Conservation (phyloP, 805 yeast species). For the Tetrapisispora taiwanensis region DNA sequence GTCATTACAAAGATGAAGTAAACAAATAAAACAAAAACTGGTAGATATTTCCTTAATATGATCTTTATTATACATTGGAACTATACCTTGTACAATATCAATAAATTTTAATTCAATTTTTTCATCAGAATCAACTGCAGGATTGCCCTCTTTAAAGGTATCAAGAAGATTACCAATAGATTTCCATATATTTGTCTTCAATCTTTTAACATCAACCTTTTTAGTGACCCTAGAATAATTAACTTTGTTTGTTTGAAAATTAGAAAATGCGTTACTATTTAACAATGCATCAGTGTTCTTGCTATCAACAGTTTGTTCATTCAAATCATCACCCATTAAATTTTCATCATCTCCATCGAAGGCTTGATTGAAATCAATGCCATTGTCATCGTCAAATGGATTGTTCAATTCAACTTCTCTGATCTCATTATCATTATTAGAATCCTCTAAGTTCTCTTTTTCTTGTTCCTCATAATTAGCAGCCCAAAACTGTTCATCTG, state of each 20-base stretch:
- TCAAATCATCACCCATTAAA: conserved; percentile 24
- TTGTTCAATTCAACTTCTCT: conserved; percentile 22
- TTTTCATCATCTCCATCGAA: conserved; percentile 20
- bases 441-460: conserved; percentile 20
- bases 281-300: conserved; percentile 5
- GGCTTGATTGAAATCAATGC: conserved; percentile 30
- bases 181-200: conserved; percentile 72
- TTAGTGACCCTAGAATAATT: conserved; percentile 66
- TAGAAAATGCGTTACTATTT: background rate
- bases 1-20: conserved; percentile 80
- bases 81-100: conserved; percentile 40
- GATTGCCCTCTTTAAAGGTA: conserved; percentile 5
- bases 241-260: conserved; percentile 28
- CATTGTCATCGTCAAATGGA: conserved; percentile 29
- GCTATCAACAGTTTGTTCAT: conserved; percentile 3
- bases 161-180: conserved; percentile 29
- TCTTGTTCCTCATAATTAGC: conserved; percentile 40
- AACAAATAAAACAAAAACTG: conserved; percentile 74
- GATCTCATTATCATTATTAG: conserved; percentile 19
- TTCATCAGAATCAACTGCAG: background rate
- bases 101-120: conserved; percentile 30
- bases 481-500: conserved; percentile 71
- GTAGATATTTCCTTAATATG: conserved; percentile 64
- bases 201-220: conserved; percentile 59
- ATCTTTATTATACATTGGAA: conserved; percentile 43